phyloP scores from a whole-genome alignment of 2,329 filamentous ascomycete species.

The Aspergillus versicolor region DNA sequence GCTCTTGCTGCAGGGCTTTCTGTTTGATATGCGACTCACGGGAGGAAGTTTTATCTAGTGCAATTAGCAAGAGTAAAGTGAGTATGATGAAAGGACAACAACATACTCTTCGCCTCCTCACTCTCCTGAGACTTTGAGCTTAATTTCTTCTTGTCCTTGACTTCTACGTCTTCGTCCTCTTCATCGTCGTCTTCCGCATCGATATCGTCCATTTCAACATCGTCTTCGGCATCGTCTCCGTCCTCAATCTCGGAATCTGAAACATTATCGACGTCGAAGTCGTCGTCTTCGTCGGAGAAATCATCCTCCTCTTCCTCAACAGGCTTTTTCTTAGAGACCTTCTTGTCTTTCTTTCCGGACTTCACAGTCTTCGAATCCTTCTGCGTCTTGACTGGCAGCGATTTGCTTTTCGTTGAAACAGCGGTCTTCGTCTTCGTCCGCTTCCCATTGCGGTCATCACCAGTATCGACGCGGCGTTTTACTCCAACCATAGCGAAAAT shows the following conservation, averaged over 20 bases:
- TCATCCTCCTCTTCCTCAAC: constrained; percentile 41
- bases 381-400: constrained; percentile 28
- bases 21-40: constrained; percentile 92
- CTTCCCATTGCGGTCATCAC: constrained; percentile 42
- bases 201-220: constrained; percentile 46
- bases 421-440: constrained; percentile 35
- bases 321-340: constrained; percentile 34
- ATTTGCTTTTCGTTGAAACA: constrained; percentile 29
- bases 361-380: constrained; percentile 22
- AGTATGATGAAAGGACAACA: neutral
- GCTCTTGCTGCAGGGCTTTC: constrained; percentile 81
- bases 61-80: constrained; percentile 2
- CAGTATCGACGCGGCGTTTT: constrained; percentile 40
- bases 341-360: constrained; percentile 34
- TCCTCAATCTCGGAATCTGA: constrained; percentile 41
- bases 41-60: constrained; percentile 65
- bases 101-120: constrained; percentile 30
- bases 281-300: constrained; percentile 53
- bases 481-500: constrained; percentile 38
- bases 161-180: constrained; percentile 15
- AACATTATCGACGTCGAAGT: constrained; percentile 58
- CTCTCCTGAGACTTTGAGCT: constrained; percentile 18
- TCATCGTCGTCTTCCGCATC: constrained; percentile 25
- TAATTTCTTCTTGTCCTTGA: constrained; percentile 17
- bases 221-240: constrained; percentile 51